A percentile compares a stretch with the other conserved stretches of the same genome.
phyloP scores from a whole-genome alignment of 176 grass and related monocot genomes.

The Phragmites australis region DNA sequence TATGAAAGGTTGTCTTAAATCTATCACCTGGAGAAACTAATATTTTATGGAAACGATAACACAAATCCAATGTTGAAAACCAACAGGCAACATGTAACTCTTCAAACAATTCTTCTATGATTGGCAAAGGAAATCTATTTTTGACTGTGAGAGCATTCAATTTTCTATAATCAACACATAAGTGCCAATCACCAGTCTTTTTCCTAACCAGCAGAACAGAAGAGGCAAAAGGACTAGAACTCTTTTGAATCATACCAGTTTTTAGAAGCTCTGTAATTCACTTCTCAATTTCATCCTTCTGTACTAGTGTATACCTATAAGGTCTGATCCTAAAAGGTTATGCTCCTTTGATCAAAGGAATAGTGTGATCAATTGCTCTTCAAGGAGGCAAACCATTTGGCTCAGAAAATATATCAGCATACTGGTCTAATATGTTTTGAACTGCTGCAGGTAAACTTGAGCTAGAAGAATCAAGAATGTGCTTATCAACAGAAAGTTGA shows the following conservation, averaged over 20 bases:
- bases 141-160: neutral
- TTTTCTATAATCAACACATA: neutral
- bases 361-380: neutral
- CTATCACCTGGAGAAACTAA: fast-evolving
- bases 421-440: too few species aligned
- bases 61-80: neutral
- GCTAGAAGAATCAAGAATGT: too few species aligned
- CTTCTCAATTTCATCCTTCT: neutral
- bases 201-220: neutral
- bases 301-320: neutral
- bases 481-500: too few species aligned
- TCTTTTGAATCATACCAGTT: neutral
- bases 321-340: neutral
- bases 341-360: neutral
- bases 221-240: neutral
- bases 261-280: fast-evolving
- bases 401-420: neutral
- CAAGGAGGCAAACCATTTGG: neutral
- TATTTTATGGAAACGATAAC: neutral
- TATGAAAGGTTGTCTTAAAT: neutral
- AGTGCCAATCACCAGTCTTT: neutral
- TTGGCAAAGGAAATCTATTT: neutral
- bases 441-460: too few species aligned
- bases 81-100: neutral
- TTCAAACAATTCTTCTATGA: neutral